phyloP scores from a whole-genome alignment of 164 flowering plant genomes.

The Brasenia schreberi region DNA sequence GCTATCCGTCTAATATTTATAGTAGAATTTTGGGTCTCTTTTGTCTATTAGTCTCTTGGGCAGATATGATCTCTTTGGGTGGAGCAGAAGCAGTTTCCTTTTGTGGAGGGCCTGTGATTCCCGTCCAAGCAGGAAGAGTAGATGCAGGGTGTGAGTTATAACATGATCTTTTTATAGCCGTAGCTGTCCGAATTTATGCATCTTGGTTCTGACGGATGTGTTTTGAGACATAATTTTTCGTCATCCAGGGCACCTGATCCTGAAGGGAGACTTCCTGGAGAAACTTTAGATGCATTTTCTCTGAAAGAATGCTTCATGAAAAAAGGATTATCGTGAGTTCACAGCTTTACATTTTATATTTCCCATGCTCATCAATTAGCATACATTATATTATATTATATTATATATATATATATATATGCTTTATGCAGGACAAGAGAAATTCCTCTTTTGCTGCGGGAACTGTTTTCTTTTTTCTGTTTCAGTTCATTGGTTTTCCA shows the following conservation, averaged over 20 bases:
- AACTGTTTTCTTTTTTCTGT: too few relatives aligned
- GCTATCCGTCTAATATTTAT: neutral
- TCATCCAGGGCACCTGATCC: conserved; percentile 65
- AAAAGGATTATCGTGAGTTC: conserved; percentile 90
- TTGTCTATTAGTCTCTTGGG: conserved; percentile 59
- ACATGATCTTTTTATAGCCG: neutral
- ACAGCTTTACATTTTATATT: neutral
- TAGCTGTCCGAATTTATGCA: neutral
- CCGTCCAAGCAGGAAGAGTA: conserved; percentile 59
- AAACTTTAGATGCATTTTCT: conserved; percentile 60
- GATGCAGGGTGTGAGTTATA: conserved; percentile 49
- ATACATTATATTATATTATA: too few relatives aligned
- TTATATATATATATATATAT: too few relatives aligned
- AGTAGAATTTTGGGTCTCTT: neutral
- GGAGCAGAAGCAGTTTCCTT: conserved; percentile 87
- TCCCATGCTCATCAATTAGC: too few relatives aligned
- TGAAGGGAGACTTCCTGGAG: conserved; percentile 77
- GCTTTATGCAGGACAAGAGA: too few relatives aligned
- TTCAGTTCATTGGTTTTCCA: too few relatives aligned
- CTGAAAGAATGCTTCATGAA: conserved; percentile 59
- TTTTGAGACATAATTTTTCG: conserved; percentile 2
- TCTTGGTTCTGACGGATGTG: neutral
- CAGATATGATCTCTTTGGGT: conserved; percentile 77
- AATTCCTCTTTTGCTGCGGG: too few relatives aligned
- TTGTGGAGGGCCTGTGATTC: conserved; percentile 83